Evolutionary conservation across 495 filamentous ascomycete genomes (phyloP).

Genomic region (Staphylotrichum longicolle): DNA sequence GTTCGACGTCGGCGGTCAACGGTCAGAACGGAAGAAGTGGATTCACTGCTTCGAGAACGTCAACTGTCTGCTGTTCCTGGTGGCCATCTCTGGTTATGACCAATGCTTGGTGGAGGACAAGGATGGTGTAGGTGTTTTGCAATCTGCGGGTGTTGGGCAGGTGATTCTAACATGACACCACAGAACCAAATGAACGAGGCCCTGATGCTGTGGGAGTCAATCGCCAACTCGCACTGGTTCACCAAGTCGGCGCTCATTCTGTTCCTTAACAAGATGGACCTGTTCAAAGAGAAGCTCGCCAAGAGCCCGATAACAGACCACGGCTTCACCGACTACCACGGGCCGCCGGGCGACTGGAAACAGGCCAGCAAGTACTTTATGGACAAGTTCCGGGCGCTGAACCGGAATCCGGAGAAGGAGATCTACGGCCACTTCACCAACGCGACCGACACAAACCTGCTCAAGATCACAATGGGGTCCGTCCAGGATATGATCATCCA

Average conservation of each 20-base stretch:
- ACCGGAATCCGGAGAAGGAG: slow-evolving; percentile 80
- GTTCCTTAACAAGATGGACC: slow-evolving; percentile 98
- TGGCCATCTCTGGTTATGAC: slow-evolving; percentile 95
- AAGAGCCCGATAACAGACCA: slow-evolving; percentile 80
- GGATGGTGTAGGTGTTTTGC: slow-evolving; percentile 70
- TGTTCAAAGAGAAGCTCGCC: slow-evolving; percentile 86
- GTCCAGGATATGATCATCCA: slow-evolving; percentile 99
- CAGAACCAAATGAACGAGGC: slow-evolving; percentile 99
- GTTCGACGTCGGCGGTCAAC: slow-evolving; percentile 97
- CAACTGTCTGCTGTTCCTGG: slow-evolving; percentile 87
- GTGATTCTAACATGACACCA: slow-evolving; percentile 22
- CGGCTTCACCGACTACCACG: slow-evolving; percentile 84
- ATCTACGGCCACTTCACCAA: slow-evolving; percentile 94
- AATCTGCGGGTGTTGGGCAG: not conserved
- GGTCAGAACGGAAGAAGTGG: slow-evolving; percentile 99
- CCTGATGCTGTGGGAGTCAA: slow-evolving; percentile 95
- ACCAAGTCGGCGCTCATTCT: slow-evolving; percentile 92
- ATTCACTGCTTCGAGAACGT: slow-evolving; percentile 99
- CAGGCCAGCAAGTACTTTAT: slow-evolving; percentile 80
- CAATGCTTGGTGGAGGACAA: slow-evolving; percentile 97
- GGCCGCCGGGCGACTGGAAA: slow-evolving; percentile 51
- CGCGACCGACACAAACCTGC: slow-evolving; percentile 88
- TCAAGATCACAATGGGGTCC: slow-evolving; percentile 96
- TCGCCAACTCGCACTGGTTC: slow-evolving; percentile 98
- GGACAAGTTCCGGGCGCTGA: slow-evolving; percentile 82